Evolutionary conservation across 306 rosid species (phyloP).

Genomic region (Acacia melanoxylon): DNA sequence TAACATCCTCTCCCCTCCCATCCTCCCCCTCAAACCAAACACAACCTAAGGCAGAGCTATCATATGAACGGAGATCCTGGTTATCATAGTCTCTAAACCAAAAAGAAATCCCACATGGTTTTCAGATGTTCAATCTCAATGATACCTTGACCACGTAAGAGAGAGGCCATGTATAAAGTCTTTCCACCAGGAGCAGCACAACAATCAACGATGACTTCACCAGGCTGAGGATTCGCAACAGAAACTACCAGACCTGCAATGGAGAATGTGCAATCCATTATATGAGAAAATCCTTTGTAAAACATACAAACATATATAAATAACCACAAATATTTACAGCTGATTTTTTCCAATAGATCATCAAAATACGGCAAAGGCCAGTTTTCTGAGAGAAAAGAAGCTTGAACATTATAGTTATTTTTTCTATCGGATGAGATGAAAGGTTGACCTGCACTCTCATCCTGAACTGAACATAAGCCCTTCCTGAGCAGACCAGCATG

Average conservation of each 20-base stretch:
- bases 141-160: constrained; percentile 73
- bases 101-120: background rate
- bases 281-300: constrained; percentile 12
- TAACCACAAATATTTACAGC: constrained; percentile 10
- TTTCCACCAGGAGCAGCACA: constrained; percentile 99
- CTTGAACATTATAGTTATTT: constrained; percentile 12
- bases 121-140: background rate
- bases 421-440: constrained; percentile 32
- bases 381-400: constrained; percentile 1
- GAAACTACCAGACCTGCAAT: constrained; percentile 75
- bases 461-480: constrained; percentile 89
- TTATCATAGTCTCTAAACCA: background rate
- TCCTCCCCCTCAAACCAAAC: too few species aligned
- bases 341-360: constrained; percentile 12
- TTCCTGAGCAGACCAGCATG: constrained; percentile 67
- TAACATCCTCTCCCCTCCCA: too few species aligned
- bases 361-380: constrained; percentile 14
- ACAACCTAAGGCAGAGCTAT: too few species aligned
- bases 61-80: too few species aligned
- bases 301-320: constrained; percentile 4
- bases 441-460: constrained; percentile 80
- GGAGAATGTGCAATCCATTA: constrained; percentile 25
- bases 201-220: constrained; percentile 72
- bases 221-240: constrained; percentile 77
- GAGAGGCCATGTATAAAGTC: constrained; percentile 83